Percentiles rank a stretch among this genome's conserved stretches.
These are phyloP conservation scores for Aureobasidium sp. DNA, from an alignment of 2,329 filamentous ascomycete species.

Conservation along the genomic window DNA sequence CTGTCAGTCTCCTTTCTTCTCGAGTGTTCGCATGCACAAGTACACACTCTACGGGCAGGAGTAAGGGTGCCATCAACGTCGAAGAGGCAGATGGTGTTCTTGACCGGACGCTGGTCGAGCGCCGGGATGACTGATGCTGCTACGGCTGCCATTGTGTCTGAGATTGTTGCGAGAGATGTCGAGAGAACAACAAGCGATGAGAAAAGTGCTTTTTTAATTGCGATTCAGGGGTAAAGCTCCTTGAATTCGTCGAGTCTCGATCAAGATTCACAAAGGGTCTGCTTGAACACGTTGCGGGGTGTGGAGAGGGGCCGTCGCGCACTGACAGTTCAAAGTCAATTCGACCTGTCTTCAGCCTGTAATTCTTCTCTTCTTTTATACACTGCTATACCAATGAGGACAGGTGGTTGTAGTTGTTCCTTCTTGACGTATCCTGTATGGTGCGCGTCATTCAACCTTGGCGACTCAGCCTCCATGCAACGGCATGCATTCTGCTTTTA, in stretches of 20 bases:
- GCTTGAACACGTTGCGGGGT: constrained; percentile 4
- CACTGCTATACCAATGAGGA: not conserved
- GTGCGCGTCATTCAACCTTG: not conserved
- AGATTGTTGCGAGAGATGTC: not conserved
- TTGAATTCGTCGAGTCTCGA: not conserved
- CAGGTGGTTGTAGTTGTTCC: not conserved
- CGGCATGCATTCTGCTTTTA: not conserved
- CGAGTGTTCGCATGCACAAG: not conserved
- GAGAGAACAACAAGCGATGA: not conserved
- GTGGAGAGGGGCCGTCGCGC: not conserved
- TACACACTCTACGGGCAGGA: constrained; percentile 64
- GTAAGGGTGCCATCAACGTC: constrained; percentile 94
- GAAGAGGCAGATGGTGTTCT: constrained; percentile 91
- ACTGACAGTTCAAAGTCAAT: not conserved
- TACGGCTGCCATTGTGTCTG: constrained; percentile 29
- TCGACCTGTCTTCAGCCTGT: not conserved
- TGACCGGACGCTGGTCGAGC: constrained; percentile 74
- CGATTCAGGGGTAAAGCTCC: constrained; percentile 14
- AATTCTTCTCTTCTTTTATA: not conserved
- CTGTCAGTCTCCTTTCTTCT: not conserved
- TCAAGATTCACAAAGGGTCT: not conserved
- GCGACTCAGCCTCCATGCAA: constrained; percentile 1
- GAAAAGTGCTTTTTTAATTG: not conserved
- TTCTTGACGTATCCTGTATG: not conserved
- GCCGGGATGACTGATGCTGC: constrained; percentile 56